Evolutionary conservation across 345 rosid genomes (phyloP), one percentile per base, ranked within the genome.

Genomic region (Nephelium lappaceum): DNA sequence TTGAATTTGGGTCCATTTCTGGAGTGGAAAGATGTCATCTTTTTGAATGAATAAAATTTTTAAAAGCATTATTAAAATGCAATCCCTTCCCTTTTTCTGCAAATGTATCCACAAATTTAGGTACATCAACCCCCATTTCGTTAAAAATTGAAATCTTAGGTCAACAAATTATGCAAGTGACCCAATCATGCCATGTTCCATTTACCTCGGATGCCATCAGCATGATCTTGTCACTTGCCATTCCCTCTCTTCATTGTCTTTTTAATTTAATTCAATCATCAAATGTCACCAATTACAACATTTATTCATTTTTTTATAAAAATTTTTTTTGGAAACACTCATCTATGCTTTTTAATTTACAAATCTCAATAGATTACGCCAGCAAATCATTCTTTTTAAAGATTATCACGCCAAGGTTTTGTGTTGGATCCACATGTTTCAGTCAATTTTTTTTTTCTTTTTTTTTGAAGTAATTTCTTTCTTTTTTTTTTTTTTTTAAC

Each of bases 221-320:
- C 73, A 39, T 58, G 49, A 73, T n/a, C 76, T 73, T 39, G 31
- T 73, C 67, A 39, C 67, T 58, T 73, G 53, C 53, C 64, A 57
- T 43, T 3, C 18, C 45, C 36, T 72, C 42, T 5, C 1, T 58
- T 39, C 7, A 71, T 71, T 51, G 24, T 51, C 41, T 0, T 15
- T 19, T 31, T 31, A 31, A 31, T 31, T 31, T 31, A 23, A 11
- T 4, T 41, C 47, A 10, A 27, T 69, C 11, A 12, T 42, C 51
- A 19, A 9, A 43, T 27, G 51, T 43, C 72, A 42, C 45, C 72
- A n/a, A 69, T 21, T 42, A 6, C 23, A 6, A 0, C 16, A n/a
- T 69, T 10, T 11, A 42, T 14, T 24, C 31, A 2, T 67, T 36
- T 67, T 18, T 41, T 3, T 7, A 67, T 1, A 62, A 0, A 6